A percentile compares a stretch with the other conserved stretches of the same genome.
Evolutionary conservation across 768 basidiomycete species (phyloP).

Genomic region (Kockovaella imperatae): DNA sequence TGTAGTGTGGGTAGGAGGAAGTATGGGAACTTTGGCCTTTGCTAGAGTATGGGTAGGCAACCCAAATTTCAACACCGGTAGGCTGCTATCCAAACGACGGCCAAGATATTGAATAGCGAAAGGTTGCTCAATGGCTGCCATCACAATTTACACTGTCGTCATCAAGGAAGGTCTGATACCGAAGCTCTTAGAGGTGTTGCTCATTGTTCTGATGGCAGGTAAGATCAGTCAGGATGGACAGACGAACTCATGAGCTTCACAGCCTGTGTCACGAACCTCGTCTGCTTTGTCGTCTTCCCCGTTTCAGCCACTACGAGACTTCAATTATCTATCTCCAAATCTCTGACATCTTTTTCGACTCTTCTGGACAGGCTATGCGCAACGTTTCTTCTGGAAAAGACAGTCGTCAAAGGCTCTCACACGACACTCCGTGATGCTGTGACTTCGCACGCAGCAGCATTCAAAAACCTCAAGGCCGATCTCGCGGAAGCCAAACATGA

Average conservation of each 20-base stretch:
- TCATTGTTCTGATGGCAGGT: slow-evolving; percentile 67
- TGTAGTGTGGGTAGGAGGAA: slow-evolving; percentile 66
- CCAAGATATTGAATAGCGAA: background rate
- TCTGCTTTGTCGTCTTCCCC: slow-evolving; percentile 78
- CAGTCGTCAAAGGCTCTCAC: slow-evolving; percentile 15
- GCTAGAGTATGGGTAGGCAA: slow-evolving; percentile 85
- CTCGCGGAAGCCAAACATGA: slow-evolving; percentile 82
- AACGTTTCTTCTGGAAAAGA: slow-evolving; percentile 68
- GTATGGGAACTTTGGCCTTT: slow-evolving; percentile 77
- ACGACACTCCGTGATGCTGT: slow-evolving; percentile 62
- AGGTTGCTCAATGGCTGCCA: slow-evolving; percentile 47
- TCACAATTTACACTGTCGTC: slow-evolving; percentile 72
- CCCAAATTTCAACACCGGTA: slow-evolving; percentile 81
- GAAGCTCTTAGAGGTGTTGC: slow-evolving; percentile 63
- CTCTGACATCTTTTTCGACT: slow-evolving; percentile 79
- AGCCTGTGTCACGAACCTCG: slow-evolving; percentile 66
- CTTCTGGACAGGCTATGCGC: slow-evolving; percentile 71
- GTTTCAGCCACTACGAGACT: slow-evolving; percentile 74
- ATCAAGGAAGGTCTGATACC: slow-evolving; percentile 81
- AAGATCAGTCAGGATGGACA: background rate
- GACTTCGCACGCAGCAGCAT: slow-evolving; percentile 76
- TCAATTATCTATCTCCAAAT: slow-evolving; percentile 66
- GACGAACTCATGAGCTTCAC: background rate
- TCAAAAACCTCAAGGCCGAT: slow-evolving; percentile 79
- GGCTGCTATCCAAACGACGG: background rate